Conservation (phyloP, 106 monocot genomes). For the Allium fistulosum region DNA sequence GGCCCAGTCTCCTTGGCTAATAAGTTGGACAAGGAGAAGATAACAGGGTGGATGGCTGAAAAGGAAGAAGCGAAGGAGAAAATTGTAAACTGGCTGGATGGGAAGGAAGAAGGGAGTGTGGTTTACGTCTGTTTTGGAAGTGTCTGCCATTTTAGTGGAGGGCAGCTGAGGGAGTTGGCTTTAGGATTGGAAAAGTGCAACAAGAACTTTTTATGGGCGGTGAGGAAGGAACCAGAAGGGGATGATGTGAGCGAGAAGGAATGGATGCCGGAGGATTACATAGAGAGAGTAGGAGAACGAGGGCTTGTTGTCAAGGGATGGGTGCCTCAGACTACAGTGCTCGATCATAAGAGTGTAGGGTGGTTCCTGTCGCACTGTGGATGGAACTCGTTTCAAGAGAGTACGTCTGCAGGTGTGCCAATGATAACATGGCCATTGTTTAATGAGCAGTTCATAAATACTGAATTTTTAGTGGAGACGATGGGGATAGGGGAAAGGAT, state of each 20-base stretch:
- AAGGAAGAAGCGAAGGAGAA: not conserved
- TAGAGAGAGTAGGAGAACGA: not conserved
- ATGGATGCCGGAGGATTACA: conserved; percentile 4
- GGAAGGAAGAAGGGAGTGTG: conserved; percentile 7
- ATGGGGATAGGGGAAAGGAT: conserved; percentile 6
- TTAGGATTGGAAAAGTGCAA: conserved; percentile 4
- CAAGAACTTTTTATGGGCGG: conserved; percentile 23
- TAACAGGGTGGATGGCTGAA: conserved; percentile 5
- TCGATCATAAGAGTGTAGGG: conserved; percentile 42
- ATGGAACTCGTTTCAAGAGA: conserved; percentile 46
- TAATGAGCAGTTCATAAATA: not conserved
- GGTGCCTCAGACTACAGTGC: conserved; percentile 13
- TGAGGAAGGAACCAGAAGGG: conserved; percentile 3
- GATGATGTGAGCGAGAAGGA: not conserved
- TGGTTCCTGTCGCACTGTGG: conserved; percentile 76
- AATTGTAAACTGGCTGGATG: conserved; percentile 12
- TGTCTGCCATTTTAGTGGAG: not conserved
- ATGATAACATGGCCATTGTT: conserved; percentile 1
- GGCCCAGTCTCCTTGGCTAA: not conserved
- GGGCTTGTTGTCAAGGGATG: not conserved
- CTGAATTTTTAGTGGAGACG: not conserved
- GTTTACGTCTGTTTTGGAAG: conserved; percentile 27
- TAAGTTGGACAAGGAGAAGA: not conserved
- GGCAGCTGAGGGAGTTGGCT: conserved; percentile 18
- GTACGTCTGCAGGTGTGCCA: not conserved